Conservation (phyloP, 805 yeast genomes). For the Wickerhamiella australiensis region DNA sequence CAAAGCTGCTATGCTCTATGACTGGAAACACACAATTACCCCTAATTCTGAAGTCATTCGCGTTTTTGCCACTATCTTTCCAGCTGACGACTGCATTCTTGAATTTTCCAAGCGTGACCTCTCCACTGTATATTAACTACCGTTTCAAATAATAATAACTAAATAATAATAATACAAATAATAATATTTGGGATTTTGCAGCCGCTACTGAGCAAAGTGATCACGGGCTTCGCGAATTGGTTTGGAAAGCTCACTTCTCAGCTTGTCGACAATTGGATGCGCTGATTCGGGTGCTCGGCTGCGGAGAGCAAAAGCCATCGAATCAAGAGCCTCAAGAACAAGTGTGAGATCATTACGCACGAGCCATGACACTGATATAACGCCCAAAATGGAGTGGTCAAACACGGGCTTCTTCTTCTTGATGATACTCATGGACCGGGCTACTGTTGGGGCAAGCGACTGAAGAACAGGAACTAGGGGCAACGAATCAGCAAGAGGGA, state of each 20-base stretch:
- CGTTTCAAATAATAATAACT: neutral
- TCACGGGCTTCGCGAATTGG: neutral
- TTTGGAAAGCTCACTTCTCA: neutral
- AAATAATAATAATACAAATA: neutral
- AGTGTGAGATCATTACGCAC: conserved; percentile 34
- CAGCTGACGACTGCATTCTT: conserved; percentile 83
- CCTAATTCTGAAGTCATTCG: conserved; percentile 80
- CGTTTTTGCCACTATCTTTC: conserved; percentile 97
- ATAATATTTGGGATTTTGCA: neutral
- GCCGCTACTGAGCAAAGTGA: neutral
- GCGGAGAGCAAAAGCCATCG: neutral
- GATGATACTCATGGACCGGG: conserved; percentile 3
- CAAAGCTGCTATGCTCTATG: conserved; percentile 69
- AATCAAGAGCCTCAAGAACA: conserved; percentile 22
- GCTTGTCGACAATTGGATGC: neutral
- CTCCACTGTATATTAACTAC: conserved; percentile 2
- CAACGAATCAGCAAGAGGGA: neutral
- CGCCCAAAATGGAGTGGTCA: conserved; percentile 21
- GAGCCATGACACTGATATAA: conserved; percentile 8
- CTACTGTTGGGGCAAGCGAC: conserved; percentile 4
- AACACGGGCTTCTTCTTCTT: conserved; percentile 17
- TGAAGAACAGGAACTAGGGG: conserved; percentile 7
- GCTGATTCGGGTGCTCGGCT: neutral
- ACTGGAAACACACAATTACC: conserved; percentile 73
- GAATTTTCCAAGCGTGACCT: conserved; percentile 37